A percentile compares a stretch with the other conserved stretches of the same genome.
Evolutionary conservation across 495 filamentous ascomycete genomes (phyloP).

Genomic region (Podospora pseudoanserina): DNA sequence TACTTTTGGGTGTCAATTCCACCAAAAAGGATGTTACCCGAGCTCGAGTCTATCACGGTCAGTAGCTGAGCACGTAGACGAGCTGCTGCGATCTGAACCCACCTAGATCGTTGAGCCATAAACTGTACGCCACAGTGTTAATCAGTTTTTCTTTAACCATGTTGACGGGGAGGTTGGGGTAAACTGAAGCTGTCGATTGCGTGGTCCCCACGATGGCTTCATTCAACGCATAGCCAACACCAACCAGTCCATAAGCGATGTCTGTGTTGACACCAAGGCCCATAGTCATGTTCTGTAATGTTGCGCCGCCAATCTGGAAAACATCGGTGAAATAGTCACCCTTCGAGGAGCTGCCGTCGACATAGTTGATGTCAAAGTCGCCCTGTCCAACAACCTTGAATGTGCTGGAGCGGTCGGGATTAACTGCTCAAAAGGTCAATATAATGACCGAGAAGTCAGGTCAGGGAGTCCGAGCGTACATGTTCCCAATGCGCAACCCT

Average conservation of each 20-base stretch:
- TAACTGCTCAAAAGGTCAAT: conserved; percentile 46
- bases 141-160: conserved; percentile 72
- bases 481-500: conserved; percentile 45
- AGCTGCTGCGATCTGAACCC: conserved; percentile 12
- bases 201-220: conserved; percentile 64
- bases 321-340: conserved; percentile 84
- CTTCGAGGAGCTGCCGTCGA: conserved; percentile 68
- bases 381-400: conserved; percentile 58
- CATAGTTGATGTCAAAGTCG: conserved; percentile 86
- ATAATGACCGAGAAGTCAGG: neutral
- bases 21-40: conserved; percentile 66
- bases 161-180: conserved; percentile 75
- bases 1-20: conserved; percentile 90
- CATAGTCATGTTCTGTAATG: conserved; percentile 71
- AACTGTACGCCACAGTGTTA: conserved; percentile 77
- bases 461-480: conserved; percentile 36
- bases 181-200: conserved; percentile 41
- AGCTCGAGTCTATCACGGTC: conserved; percentile 32
- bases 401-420: conserved; percentile 60
- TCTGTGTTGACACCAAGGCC: conserved; percentile 71
- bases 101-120: conserved; percentile 81
- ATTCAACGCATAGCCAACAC: conserved; percentile 77
- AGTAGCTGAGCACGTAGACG: neutral
- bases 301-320: conserved; percentile 64
- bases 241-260: conserved; percentile 75